phyloP scores from a whole-genome alignment of 2,329 filamentous ascomycete species.

The Mycosphaerelloides madeirae region DNA sequence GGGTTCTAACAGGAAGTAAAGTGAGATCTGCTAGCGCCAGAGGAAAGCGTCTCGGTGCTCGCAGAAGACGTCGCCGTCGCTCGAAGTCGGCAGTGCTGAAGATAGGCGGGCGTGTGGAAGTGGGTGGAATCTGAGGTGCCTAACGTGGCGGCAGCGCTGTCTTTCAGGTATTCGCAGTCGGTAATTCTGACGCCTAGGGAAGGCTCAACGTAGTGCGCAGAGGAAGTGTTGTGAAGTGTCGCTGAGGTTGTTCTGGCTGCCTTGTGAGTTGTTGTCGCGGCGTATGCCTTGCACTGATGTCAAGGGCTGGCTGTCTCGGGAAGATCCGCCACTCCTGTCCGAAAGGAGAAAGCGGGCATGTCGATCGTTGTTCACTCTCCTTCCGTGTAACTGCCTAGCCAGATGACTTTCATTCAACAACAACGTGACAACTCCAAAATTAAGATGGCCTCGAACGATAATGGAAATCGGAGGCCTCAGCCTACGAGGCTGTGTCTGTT shows the following conservation, averaged over 20 bases:
- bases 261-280: not conserved
- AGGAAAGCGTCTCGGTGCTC: no score
- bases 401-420: not conserved
- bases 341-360: not conserved
- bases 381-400: constrained; percentile 3
- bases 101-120: not conserved
- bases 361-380: not conserved
- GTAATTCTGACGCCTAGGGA: not conserved
- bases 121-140: not conserved
- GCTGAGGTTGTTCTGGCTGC: not conserved
- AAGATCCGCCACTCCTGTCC: not conserved
- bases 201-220: not conserved
- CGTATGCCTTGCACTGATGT: not conserved
- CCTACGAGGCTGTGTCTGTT: constrained; percentile 51
- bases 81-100: no score
- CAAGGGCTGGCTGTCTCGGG: not conserved
- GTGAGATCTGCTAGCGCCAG: no score
- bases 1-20: not conserved
- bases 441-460: constrained; percentile 10
- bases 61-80: no score
- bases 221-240: not conserved
- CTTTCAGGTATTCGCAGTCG: not conserved
- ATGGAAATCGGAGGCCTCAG: constrained; percentile 42
- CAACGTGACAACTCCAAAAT: not conserved
- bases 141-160: not conserved